These are phyloP conservation scores for Plasmopara viticola DNA, from an alignment of 352 stramenopile species.

Conservation along the genomic window DNA sequence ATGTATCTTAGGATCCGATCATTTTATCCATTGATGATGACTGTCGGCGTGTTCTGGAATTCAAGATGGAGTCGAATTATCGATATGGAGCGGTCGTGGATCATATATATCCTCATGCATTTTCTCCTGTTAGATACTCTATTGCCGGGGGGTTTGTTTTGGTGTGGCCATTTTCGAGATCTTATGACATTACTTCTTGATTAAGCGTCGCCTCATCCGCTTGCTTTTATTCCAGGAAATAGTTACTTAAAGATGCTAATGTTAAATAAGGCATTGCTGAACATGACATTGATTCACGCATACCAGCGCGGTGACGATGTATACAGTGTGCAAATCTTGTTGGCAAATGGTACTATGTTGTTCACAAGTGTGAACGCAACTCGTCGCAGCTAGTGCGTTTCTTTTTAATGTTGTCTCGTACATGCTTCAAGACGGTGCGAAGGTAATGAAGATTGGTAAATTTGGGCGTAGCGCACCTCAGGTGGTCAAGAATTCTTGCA, in stretches of 20 bases:
- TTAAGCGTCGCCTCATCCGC: slow-evolving; percentile 59
- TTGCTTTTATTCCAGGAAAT: slow-evolving; percentile 77
- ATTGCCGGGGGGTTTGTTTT: slow-evolving; percentile 70
- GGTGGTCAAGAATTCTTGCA: slow-evolving; percentile 71
- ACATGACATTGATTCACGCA: slow-evolving; percentile 80
- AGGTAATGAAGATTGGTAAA: slow-evolving; percentile 64
- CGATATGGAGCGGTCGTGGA: slow-evolving; percentile 76
- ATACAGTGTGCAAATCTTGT: slow-evolving; percentile 81
- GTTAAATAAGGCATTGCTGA: slow-evolving; percentile 82
- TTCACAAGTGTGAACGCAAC: slow-evolving; percentile 71
- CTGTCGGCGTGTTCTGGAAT: slow-evolving; percentile 71
- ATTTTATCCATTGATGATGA: slow-evolving; percentile 84
- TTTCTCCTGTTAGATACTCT: slow-evolving; percentile 60
- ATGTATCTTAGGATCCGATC: slow-evolving; percentile 87
- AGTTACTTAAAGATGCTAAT: slow-evolving; percentile 87
- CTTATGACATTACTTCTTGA: slow-evolving; percentile 67
- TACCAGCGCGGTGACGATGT: slow-evolving; percentile 82
- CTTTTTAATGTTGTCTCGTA: slow-evolving; percentile 86
- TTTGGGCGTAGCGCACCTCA: slow-evolving; percentile 64
- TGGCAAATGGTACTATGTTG: slow-evolving; percentile 83
- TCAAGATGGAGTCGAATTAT: slow-evolving; percentile 82
- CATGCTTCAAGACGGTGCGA: slow-evolving; percentile 78
- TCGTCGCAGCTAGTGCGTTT: slow-evolving; percentile 72
- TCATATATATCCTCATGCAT: slow-evolving; percentile 65
- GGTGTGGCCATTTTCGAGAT: slow-evolving; percentile 82